Conservation (phyloP, 306 rosid species). For the Vicia villosa region DNA sequence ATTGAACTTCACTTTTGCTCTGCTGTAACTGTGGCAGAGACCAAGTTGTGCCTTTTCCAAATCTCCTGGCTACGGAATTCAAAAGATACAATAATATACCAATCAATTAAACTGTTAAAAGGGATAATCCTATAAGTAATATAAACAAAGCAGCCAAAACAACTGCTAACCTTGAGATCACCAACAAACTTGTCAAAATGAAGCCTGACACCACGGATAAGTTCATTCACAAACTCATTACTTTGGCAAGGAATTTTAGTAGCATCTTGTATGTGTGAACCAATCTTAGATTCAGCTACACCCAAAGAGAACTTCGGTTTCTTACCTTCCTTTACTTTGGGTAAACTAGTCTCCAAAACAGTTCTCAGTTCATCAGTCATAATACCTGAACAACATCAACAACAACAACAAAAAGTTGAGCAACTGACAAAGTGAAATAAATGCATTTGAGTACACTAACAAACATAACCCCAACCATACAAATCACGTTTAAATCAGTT, state of each 20-base stretch:
- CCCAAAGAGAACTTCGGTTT: constrained; percentile 85
- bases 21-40: constrained; percentile 92
- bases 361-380: constrained; percentile 84
- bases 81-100: background rate
- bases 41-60: constrained; percentile 94
- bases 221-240: constrained; percentile 76
- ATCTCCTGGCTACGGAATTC: constrained; percentile 69
- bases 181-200: constrained; percentile 72
- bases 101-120: background rate
- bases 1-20: constrained; percentile 96
- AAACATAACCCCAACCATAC: background rate
- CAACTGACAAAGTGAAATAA: background rate
- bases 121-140: background rate
- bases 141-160: background rate
- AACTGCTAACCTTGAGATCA: constrained; percentile 73
- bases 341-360: constrained; percentile 83
- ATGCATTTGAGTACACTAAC: background rate
- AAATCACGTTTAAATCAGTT: background rate
- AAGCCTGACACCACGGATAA: constrained; percentile 78
- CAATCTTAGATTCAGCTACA: constrained; percentile 78
- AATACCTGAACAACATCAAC: constrained; percentile 47
- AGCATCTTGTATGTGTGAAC: constrained; percentile 74
- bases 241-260: constrained; percentile 90
- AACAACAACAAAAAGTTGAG: background rate
- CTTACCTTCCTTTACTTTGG: constrained; percentile 82